phyloP scores from a whole-genome alignment of 2,329 filamentous ascomycete species.

The Trichoderma sp. region DNA sequence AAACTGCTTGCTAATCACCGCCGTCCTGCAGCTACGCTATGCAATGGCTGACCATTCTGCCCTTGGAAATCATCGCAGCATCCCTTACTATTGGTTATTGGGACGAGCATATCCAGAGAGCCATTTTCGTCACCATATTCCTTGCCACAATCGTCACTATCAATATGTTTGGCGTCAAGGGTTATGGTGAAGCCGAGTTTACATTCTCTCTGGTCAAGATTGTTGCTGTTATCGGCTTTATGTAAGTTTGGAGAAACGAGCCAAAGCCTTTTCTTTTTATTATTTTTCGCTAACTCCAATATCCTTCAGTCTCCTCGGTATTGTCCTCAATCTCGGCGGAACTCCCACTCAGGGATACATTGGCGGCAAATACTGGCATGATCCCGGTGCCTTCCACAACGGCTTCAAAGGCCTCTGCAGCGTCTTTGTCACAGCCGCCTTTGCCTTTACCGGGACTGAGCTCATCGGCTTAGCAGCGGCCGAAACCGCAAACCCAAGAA shows the following conservation, averaged over 20 bases:
- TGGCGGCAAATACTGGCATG: conserved; percentile 73
- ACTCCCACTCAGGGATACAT: conserved; percentile 75
- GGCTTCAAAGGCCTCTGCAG: conserved; percentile 82
- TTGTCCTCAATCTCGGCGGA: conserved; percentile 83
- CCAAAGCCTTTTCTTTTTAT: no score
- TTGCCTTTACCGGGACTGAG: conserved; percentile 76
- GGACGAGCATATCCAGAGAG: conserved; percentile 65
- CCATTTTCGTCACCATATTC: conserved; percentile 84
- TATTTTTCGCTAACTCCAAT: not conserved
- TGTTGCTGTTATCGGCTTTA: conserved; percentile 82
- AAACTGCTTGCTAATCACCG: conserved; percentile 14
- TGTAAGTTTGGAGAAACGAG: conserved; percentile 56
- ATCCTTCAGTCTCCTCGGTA: conserved; percentile 71
- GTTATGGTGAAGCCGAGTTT: conserved; percentile 89
- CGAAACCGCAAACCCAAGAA: conserved; percentile 75
- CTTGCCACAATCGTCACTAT: conserved; percentile 75
- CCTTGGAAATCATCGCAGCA: conserved; percentile 84
- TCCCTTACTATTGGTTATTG: conserved; percentile 84
- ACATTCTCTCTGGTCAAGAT: conserved; percentile 86
- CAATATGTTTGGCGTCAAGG: conserved; percentile 86
- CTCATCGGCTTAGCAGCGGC: conserved; percentile 76
- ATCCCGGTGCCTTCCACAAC: conserved; percentile 80
- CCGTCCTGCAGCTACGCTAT: conserved; percentile 68
- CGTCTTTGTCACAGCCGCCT: conserved; percentile 76
- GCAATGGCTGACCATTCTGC: conserved; percentile 84